phyloP scores from a whole-genome alignment of 257 asterid genomes.

The Craterostigma plantagineum region DNA sequence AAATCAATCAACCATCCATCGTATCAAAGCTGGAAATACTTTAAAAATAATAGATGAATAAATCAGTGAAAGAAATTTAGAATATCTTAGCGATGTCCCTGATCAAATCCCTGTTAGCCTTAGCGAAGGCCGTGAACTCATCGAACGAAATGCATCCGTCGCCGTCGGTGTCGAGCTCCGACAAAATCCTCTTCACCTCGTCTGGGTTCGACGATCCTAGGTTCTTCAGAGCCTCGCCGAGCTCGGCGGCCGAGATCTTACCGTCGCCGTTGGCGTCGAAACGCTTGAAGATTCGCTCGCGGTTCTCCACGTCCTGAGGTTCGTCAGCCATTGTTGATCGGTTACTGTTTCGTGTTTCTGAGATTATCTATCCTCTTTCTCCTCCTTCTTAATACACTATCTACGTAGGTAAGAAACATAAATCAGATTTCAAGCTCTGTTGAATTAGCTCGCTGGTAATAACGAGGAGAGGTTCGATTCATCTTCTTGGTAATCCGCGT shows the following conservation, averaged over 20 bases:
- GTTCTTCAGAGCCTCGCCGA: slow-evolving; percentile 52
- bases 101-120: slow-evolving; percentile 48
- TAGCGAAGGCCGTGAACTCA: slow-evolving; percentile 54
- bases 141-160: slow-evolving; percentile 60
- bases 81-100: slow-evolving; percentile 76
- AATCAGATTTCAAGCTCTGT: too few relatives aligned
- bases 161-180: slow-evolving; percentile 65
- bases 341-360: too few relatives aligned
- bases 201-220: slow-evolving; percentile 53
- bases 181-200: slow-evolving; percentile 66
- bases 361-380: too few relatives aligned
- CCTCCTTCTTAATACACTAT: too few relatives aligned
- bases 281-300: slow-evolving; percentile 61
- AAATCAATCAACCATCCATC: too few relatives aligned
- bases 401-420: too few relatives aligned
- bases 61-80: slow-evolving; percentile 6
- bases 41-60: background rate
- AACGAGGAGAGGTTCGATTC: too few relatives aligned
- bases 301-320: slow-evolving; percentile 43
- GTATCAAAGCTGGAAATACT: background rate
- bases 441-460: too few relatives aligned
- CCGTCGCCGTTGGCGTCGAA: slow-evolving; percentile 85
- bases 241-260: slow-evolving; percentile 54
- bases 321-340: slow-evolving; percentile 15
- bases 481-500: too few relatives aligned